Percentiles rank a stretch among this genome's conserved stretches.
Conservation (phyloP, 495 filamentous ascomycete species). For the Penicillium arizonense region DNA sequence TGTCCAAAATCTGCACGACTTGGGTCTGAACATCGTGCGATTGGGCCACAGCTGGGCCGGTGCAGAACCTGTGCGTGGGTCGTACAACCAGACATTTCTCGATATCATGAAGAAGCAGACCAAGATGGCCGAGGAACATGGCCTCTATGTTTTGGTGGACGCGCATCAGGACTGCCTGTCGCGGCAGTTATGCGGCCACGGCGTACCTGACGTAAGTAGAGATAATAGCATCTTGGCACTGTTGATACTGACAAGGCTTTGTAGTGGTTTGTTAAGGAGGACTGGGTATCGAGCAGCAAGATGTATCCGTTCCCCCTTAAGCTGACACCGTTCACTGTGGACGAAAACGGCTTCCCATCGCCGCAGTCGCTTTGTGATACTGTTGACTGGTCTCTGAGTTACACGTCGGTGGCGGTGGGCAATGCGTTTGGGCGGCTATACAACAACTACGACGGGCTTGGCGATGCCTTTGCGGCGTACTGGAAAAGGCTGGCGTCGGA, state of each 20-base stretch:
- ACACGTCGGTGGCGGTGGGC: conserved; percentile 10
- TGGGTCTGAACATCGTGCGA: conserved; percentile 14
- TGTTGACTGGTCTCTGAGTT: conserved; percentile 14
- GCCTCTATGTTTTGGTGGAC: conserved; percentile 18
- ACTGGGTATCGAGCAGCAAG: conserved; percentile 11
- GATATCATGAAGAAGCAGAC: conserved; percentile 20
- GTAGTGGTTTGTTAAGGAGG: conserved; percentile 14
- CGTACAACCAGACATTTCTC: conserved; percentile 18
- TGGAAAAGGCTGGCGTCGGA: conserved; percentile 16
- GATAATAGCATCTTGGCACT: not conserved
- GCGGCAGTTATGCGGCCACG: conserved; percentile 12
- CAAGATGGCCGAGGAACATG: conserved; percentile 19
- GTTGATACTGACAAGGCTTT: conserved; percentile 6
- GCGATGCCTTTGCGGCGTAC: conserved; percentile 18
- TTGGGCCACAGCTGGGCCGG: conserved; percentile 17
- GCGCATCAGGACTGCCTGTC: conserved; percentile 16
- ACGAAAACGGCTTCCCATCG: conserved; percentile 8
- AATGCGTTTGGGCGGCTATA: conserved; percentile 17
- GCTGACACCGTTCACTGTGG: conserved; percentile 8
- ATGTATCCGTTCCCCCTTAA: conserved; percentile 15
- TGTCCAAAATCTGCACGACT: conserved; percentile 15
- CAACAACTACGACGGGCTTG: conserved; percentile 17
- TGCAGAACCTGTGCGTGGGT: conserved; percentile 15
- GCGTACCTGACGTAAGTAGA: conserved; percentile 13
- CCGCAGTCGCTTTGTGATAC: conserved; percentile 14